phyloP scores from a whole-genome alignment of 441 rosid genomes.

The Erysimum cheiri region DNA sequence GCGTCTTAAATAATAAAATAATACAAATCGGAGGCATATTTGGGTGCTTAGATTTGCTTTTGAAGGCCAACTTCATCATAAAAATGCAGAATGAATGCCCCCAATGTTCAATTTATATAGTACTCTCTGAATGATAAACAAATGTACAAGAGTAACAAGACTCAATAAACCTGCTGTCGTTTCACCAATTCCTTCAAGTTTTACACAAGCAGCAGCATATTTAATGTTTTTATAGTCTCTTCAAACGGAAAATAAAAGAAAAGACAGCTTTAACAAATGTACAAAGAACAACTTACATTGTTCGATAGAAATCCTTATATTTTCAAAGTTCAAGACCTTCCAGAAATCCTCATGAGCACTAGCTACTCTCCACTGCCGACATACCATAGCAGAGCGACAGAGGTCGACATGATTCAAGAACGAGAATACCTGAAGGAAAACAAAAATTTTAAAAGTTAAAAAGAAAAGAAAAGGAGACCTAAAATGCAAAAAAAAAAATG shows the following conservation, averaged over 20 bases:
- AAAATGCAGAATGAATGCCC: conserved; percentile 2
- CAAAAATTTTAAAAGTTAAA: not conserved
- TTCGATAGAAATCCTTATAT: conserved; percentile 73
- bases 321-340: conserved; percentile 87
- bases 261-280: conserved; percentile 13
- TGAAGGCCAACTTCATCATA: conserved; percentile 10
- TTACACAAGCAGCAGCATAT: conserved; percentile 1
- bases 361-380: conserved; percentile 96
- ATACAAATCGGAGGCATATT: not conserved
- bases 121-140: not conserved
- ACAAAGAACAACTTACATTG: conserved; percentile 71
- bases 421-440: conserved; percentile 78
- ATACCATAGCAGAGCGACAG: conserved; percentile 87
- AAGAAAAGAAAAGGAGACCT: not conserved
- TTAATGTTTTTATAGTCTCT: not conserved
- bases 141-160: conserved; percentile 10
- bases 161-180: not conserved
- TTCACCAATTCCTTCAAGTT: not conserved
- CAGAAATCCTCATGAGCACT: conserved; percentile 98
- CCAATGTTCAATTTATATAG: not conserved
- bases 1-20: not conserved
- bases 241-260: not conserved
- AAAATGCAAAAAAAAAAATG: conserved; percentile 1
- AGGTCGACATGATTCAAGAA: conserved; percentile 81
- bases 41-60: not conserved